These are phyloP conservation scores for Boechera stricta DNA, from an alignment of 345 rosid genomes.

Conservation along the genomic window DNA sequence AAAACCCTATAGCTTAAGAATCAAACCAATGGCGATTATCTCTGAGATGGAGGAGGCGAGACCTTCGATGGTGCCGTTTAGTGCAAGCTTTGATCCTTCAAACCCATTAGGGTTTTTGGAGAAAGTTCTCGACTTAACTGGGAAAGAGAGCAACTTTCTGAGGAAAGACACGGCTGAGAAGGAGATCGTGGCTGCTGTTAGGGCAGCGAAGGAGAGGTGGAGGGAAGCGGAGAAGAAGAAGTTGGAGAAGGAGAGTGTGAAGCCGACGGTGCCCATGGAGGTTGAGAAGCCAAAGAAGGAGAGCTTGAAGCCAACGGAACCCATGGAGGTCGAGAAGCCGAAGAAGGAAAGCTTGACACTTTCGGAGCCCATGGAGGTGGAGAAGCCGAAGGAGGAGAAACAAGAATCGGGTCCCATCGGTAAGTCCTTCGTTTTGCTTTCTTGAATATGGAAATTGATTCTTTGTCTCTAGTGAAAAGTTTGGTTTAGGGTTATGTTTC, in stretches of 20 bases:
- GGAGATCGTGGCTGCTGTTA: slow-evolving; percentile 59
- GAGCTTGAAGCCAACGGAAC: not conserved
- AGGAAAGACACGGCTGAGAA: slow-evolving; percentile 61
- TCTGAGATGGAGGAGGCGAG: slow-evolving; percentile 55
- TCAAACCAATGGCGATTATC: slow-evolving; percentile 67
- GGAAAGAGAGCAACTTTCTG: slow-evolving; percentile 69
- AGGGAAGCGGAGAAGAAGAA: slow-evolving; percentile 44
- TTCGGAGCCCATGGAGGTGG: slow-evolving; percentile 35
- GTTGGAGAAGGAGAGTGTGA: slow-evolving; percentile 36
- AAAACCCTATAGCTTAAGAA: slow-evolving; percentile 5
- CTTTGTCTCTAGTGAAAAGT: not conserved
- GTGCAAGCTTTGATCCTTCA: slow-evolving; percentile 62
- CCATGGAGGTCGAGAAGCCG: slow-evolving; percentile 39
- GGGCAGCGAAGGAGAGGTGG: slow-evolving; percentile 49
- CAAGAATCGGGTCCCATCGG: slow-evolving; percentile 7
- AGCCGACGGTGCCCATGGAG: slow-evolving; percentile 24
- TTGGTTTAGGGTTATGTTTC: not conserved
- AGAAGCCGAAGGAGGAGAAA: slow-evolving; percentile 40
- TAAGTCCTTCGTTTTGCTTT: slow-evolving; percentile 7
- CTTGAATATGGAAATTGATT: not conserved
- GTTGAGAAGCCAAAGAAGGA: slow-evolving; percentile 36
- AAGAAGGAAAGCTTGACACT: slow-evolving; percentile 32
- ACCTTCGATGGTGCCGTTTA: slow-evolving; percentile 46
- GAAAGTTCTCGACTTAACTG: slow-evolving; percentile 70
- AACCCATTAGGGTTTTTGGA: slow-evolving; percentile 69